phyloP scores from a whole-genome alignment of 345 rosid species.

The Syzygium aqueum region DNA sequence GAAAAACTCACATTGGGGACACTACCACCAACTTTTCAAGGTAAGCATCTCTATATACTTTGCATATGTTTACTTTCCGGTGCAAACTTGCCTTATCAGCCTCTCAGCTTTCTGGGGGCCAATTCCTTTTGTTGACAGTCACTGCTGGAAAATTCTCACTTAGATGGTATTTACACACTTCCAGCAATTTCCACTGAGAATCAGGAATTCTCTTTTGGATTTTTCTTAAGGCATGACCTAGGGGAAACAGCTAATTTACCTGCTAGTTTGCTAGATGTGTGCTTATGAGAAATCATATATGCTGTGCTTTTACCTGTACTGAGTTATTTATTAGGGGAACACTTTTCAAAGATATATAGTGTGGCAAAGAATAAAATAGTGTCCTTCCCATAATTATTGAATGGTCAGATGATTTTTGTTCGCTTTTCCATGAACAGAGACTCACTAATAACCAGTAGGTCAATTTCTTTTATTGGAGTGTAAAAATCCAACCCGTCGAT shows the following conservation, averaged over 20 bases:
- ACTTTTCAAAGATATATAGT: not conserved
- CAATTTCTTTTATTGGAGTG: not conserved
- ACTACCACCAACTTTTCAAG: conserved; percentile 86
- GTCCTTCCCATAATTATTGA: not conserved
- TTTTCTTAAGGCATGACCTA: not conserved
- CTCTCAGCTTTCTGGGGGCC: not conserved
- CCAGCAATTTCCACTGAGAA: not conserved
- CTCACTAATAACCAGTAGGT: not conserved
- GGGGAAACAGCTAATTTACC: not conserved
- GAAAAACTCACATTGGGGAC: conserved; percentile 80
- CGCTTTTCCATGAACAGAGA: not conserved
- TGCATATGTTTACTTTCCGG: not conserved
- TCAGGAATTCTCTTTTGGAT: not conserved
- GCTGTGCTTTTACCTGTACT: not conserved
- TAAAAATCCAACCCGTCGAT: not conserved
- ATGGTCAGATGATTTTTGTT: not conserved
- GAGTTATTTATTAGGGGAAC: not conserved
- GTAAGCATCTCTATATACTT: conserved; percentile 17
- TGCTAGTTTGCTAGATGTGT: not conserved
- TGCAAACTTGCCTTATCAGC: not conserved
- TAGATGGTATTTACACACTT: not conserved
- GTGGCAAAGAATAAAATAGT: not conserved
- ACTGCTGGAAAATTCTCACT: not conserved
- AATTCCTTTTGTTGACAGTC: not conserved
- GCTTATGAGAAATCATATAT: not conserved